These are phyloP conservation scores for Ceratobasidium sp. DNA, from an alignment of 1,284 basidiomycete genomes.

Conservation along the genomic window DNA sequence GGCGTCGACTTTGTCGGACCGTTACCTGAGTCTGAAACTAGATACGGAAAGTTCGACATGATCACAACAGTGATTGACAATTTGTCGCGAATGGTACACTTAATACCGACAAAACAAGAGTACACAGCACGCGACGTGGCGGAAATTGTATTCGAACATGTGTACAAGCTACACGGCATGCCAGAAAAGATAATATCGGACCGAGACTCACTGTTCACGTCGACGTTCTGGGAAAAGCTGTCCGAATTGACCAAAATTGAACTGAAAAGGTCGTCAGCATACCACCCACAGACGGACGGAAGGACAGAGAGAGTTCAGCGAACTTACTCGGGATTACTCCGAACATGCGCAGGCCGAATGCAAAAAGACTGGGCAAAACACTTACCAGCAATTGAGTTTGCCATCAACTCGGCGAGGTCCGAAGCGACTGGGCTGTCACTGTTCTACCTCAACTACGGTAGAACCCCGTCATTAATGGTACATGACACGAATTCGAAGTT, in stretches of 20 bases:
- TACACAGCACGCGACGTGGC: conserved; percentile 43
- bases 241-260: conserved; percentile 44
- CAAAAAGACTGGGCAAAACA: no score
- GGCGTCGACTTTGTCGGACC: no score
- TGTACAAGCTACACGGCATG: conserved; percentile 49
- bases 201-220: conserved; percentile 52
- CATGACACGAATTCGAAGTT: conserved; percentile 35
- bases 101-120: conserved; percentile 39
- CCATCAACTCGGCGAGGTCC: conserved; percentile 48
- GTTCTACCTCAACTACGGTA: conserved; percentile 52
- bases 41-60: conserved; percentile 48
- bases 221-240: conserved; percentile 45
- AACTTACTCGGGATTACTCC: conserved; percentile 43
- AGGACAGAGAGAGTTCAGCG: conserved; percentile 39
- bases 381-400: conserved; percentile 46
- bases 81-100: conserved; percentile 46
- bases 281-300: conserved; percentile 46
- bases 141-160: conserved; percentile 41
- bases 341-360: conserved; percentile 42
- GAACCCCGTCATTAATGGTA: conserved; percentile 46
- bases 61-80: conserved; percentile 51
- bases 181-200: conserved; percentile 54
- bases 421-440: conserved; percentile 51
- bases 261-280: conserved; percentile 45
- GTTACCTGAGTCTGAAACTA: no score